Evolutionary conservation across 2,329 filamentous ascomycete genomes (phyloP), one percentile per base, ranked within the genome.

Genomic region (Colletotrichum sp.): DNA sequence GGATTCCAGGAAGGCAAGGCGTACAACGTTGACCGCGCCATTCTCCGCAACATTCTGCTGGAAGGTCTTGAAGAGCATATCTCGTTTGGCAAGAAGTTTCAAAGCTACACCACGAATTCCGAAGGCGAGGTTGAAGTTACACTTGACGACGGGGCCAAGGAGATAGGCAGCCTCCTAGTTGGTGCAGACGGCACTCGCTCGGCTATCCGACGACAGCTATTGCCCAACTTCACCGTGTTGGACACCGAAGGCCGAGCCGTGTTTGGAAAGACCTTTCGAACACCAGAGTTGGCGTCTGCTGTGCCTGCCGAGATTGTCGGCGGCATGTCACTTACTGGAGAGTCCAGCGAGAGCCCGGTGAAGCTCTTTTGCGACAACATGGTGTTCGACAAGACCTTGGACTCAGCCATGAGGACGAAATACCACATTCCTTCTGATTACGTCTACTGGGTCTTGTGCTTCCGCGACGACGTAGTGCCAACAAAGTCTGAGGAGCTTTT

Each of bases 171-270:
- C 8, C 75, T 87, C 8, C 78, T 87, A 3, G 79, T 87, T 16
- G 85, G 85, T 12, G 84, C 85, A 3, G 85, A 87, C 77, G 86
- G 85, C 8, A 79, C 81, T 16, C 78, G 82, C 25, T 86, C 83
- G 22, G 70, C 71, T 13, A 81, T 86, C n/a, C 80, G 86, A 8
- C 82, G 78, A 32, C 85, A 87, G 70, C 77, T 83, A 22, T 74
- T 86, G 4, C 86, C 86, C 1, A 68, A 81, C 1, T 80, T 82
- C 44, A 75, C 79, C 25, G 73, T 81, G 6, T 65, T 87, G 6
- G 86, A 88, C 74, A 85, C 85, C 0, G 80, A 82, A 11, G 81
- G 82, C 19, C 79, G 84, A 13, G 82, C 82, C 30, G 80, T 87
- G 13, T 88, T 84, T 68, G 85, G 85, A 25, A 86, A 85, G 75